Percentiles rank a stretch among this genome's conserved stretches.
Conservation (phyloP, 176 grass and related monocot genomes). For the Microstegium vimineum region DNA sequence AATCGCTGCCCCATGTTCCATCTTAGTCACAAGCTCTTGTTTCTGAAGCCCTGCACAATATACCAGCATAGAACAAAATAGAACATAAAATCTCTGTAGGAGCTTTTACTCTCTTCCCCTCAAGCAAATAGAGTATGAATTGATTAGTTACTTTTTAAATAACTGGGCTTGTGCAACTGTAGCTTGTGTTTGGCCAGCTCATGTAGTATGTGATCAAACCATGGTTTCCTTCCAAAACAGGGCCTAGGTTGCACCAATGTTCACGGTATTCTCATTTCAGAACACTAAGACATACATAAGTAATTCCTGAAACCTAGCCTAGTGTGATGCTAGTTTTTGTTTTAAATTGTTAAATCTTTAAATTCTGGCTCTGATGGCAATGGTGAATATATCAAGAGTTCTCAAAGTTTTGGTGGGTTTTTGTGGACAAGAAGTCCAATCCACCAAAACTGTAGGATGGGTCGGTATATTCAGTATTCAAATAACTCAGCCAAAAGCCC, state of each 20-base stretch:
- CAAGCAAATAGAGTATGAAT: not conserved
- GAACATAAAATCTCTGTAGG: not conserved
- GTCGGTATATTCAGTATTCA: not conserved
- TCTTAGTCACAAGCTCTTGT: not conserved
- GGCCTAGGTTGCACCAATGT: not conserved
- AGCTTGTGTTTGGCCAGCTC: not conserved
- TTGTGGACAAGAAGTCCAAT: not conserved
- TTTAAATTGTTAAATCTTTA: not conserved
- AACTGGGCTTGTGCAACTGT: not conserved
- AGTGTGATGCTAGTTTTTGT: not conserved
- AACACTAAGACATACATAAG: not conserved
- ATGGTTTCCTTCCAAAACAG: not conserved
- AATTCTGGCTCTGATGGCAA: not conserved
- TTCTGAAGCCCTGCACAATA: not conserved
- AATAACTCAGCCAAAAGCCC: not conserved
- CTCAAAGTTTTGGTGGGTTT: not conserved
- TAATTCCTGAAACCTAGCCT: not conserved
- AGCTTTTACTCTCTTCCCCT: not conserved
- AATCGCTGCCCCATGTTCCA: not conserved
- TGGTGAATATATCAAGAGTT: not conserved
- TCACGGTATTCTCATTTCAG: not conserved
- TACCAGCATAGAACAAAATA: not conserved
- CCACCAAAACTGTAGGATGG: not conserved
- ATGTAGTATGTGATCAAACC: not conserved
- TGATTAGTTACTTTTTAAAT: conserved; percentile 16